phyloP scores from a whole-genome alignment of 163 green algal genomes.

The Chlorella variabilis region DNA sequence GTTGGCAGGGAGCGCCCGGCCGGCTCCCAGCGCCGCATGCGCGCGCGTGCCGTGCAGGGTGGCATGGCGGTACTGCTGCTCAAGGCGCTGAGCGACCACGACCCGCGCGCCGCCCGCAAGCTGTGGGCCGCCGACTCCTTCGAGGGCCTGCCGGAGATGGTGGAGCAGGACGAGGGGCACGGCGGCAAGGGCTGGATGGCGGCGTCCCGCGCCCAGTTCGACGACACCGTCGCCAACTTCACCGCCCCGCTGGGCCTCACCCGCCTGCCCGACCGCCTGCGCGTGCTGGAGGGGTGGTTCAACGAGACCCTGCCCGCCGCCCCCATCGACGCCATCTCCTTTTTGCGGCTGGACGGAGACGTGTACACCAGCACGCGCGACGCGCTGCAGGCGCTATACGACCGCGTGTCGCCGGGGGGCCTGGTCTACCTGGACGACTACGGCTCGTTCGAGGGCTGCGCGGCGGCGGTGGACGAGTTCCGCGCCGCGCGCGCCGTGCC shows the following conservation, averaged over 20 bases:
- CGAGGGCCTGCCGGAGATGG: background rate
- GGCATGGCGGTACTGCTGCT: background rate
- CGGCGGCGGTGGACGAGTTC: conserved; percentile 17
- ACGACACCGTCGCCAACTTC: background rate
- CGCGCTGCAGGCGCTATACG: conserved; percentile 1
- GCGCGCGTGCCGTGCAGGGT: too few relatives aligned
- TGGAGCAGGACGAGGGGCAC: background rate
- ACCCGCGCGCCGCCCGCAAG: background rate
- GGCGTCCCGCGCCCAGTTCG: background rate
- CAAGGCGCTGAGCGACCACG: background rate
- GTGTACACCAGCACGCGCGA: background rate
- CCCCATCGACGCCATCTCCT: background rate
- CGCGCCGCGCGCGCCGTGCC: background rate
- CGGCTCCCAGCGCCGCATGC: too few relatives aligned
- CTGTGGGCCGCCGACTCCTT: conserved; percentile 22
- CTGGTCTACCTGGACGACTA: conserved; percentile 20
- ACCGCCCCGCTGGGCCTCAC: background rate
- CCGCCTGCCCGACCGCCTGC: background rate
- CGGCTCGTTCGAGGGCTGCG: background rate
- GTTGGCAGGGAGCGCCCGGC: too few relatives aligned
- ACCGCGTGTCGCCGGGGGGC: conserved; percentile 1
- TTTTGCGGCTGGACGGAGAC: conserved; percentile 8
- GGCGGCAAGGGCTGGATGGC: background rate
- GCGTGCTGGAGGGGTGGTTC: conserved; percentile 2
- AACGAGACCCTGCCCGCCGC: conserved; percentile 17